These are phyloP conservation scores for Chytridium lagenaria DNA, from an alignment of 371 early-diverging fungal species.

Conservation along the genomic window DNA sequence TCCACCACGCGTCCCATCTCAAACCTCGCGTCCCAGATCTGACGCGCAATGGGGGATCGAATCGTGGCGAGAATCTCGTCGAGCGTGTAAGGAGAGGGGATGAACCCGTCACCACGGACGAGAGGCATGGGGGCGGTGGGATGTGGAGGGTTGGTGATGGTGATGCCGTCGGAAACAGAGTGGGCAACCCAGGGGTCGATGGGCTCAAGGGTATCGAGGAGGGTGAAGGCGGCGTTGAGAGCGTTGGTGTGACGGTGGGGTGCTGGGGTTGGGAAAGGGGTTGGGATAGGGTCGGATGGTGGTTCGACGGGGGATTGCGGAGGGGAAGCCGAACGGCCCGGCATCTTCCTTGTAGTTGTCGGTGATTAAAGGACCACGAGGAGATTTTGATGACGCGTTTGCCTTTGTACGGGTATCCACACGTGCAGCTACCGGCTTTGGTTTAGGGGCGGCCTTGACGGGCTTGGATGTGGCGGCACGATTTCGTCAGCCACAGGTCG, in stretches of 20 bases:
- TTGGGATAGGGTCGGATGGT: background rate
- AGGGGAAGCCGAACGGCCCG: no score
- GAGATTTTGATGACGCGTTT: background rate
- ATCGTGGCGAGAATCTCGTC: constrained; percentile 45
- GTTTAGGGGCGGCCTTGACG: no score
- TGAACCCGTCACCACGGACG: constrained; percentile 49
- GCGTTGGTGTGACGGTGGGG: background rate
- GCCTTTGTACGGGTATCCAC: no score
- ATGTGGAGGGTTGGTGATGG: constrained; percentile 7
- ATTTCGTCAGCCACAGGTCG: background rate
- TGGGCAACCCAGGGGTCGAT: background rate
- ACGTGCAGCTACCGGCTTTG: no score
- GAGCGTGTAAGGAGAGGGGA: constrained; percentile 24
- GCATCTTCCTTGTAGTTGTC: background rate
- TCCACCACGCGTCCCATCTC: constrained; percentile 45
- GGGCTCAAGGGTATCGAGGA: no score
- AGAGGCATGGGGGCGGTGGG: constrained; percentile 34
- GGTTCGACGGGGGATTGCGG: background rate
- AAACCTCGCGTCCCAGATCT: constrained; percentile 50
- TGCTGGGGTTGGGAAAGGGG: background rate
- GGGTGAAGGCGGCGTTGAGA: background rate
- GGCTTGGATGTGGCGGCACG: no score
- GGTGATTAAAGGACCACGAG: background rate
- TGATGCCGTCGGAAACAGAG: background rate
- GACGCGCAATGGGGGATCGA: constrained; percentile 30